Evolutionary conservation across 495 filamentous ascomycete species (phyloP).

Genomic region (Echria macrotheca): DNA sequence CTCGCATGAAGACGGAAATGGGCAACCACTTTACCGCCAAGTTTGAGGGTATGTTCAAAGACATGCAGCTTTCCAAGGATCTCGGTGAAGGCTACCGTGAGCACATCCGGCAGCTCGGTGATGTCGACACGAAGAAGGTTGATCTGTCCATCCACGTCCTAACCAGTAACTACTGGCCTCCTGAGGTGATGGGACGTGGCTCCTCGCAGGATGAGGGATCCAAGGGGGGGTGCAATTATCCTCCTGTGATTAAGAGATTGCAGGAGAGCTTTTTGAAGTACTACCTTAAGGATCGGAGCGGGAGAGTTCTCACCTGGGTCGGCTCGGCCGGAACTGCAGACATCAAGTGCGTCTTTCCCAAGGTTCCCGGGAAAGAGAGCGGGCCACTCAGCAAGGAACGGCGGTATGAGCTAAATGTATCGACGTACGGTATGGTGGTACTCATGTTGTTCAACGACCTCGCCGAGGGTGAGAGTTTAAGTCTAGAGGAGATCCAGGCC

Average conservation of each 20-base stretch:
- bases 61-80: slow-evolving; percentile 88
- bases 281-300: slow-evolving; percentile 82
- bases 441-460: slow-evolving; percentile 85
- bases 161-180: slow-evolving; percentile 91
- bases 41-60: slow-evolving; percentile 96
- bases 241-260: slow-evolving; percentile 65
- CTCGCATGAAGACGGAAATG: slow-evolving; percentile 90
- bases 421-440: slow-evolving; percentile 89
- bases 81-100: slow-evolving; percentile 69
- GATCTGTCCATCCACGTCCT: slow-evolving; percentile 81
- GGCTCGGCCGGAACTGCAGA: slow-evolving; percentile 69
- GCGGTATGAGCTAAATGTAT: slow-evolving; percentile 84
- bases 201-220: slow-evolving; percentile 42
- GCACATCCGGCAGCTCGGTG: slow-evolving; percentile 58
- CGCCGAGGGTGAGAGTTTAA: slow-evolving; percentile 55
- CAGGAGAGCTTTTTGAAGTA: slow-evolving; percentile 85
- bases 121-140: slow-evolving; percentile 59
- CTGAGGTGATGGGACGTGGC: slow-evolving; percentile 67
- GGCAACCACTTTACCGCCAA: slow-evolving; percentile 90
- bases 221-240: slow-evolving; percentile 58
- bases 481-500: slow-evolving; percentile 79
- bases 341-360: slow-evolving; percentile 71
- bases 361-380: slow-evolving; percentile 56
- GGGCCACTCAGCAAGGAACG: slow-evolving; percentile 60
- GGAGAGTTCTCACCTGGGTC: slow-evolving; percentile 81